Percentiles rank a stretch among this genome's conserved stretches.
Conservation (phyloP, 495 filamentous ascomycete species). For the Aspergillus hancockii region DNA sequence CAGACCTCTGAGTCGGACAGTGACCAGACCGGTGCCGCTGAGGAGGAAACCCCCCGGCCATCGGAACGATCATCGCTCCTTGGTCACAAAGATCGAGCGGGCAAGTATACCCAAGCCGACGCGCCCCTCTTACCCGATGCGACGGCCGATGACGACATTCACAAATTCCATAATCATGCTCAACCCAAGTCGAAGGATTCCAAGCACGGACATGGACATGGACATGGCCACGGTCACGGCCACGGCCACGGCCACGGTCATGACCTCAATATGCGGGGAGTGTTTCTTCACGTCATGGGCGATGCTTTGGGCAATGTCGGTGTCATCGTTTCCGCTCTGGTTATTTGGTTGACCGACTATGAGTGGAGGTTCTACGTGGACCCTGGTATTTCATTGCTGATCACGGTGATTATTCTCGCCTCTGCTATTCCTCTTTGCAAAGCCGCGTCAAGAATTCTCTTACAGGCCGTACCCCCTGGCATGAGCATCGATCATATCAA, state of each 20-base stretch:
- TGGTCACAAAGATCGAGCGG: conserved; percentile 32
- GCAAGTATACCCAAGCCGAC: conserved; percentile 41
- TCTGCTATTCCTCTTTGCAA: conserved; percentile 92
- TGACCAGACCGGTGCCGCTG: conserved; percentile 51
- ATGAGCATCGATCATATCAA: conserved; percentile 89
- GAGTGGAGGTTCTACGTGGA: conserved; percentile 77
- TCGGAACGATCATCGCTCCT: conserved; percentile 42
- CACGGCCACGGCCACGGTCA: conserved; percentile 73
- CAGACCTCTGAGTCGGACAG: conserved; percentile 54
- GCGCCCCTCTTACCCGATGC: conserved; percentile 14
- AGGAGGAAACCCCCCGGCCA: conserved; percentile 40
- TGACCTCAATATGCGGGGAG: conserved; percentile 97
- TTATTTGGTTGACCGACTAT: conserved; percentile 85
- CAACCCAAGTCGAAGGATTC: conserved; percentile 64
- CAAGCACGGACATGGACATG: conserved; percentile 67
- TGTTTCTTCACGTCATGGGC: conserved; percentile 93
- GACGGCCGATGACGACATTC: conserved; percentile 34
- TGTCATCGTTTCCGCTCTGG: conserved; percentile 87
- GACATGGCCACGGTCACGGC: conserved; percentile 71
- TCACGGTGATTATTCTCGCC: conserved; percentile 89
- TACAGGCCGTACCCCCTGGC: conserved; percentile 88
- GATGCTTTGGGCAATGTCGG: conserved; percentile 97
- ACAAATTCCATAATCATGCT: conserved; percentile 72
- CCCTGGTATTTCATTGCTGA: conserved; percentile 90
- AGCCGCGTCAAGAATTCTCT: conserved; percentile 88